A percentile compares a stretch with the other conserved stretches of the same genome.
Evolutionary conservation across 2,329 filamentous ascomycete species (phyloP).

Genomic region (Cordyceps tenuipes): DNA sequence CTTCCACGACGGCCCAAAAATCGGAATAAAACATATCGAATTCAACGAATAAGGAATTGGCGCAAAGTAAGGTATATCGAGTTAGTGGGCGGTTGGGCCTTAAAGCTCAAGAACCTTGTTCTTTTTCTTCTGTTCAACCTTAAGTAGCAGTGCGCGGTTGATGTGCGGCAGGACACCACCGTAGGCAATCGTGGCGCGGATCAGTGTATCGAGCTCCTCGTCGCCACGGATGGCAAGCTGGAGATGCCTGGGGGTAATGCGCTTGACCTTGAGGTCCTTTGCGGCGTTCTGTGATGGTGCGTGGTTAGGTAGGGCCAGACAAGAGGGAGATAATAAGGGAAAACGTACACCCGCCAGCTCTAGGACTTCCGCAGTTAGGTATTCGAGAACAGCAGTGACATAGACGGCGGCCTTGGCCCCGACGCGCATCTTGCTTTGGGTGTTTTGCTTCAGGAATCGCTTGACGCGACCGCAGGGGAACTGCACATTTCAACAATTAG

Average conservation of each 20-base stretch:
- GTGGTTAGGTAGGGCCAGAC: constrained; percentile 16
- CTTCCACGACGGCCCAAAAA: constrained; percentile 7
- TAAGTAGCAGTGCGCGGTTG: constrained; percentile 90
- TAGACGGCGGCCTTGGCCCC: constrained; percentile 98
- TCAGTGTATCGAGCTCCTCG: constrained; percentile 95
- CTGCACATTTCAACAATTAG: constrained; percentile 38
- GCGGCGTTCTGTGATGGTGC: constrained; percentile 66
- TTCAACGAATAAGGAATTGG: constrained; percentile 9
- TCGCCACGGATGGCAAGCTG: constrained; percentile 98
- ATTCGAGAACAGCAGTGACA: constrained; percentile 95
- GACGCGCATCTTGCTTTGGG: constrained; percentile 99
- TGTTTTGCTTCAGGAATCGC: constrained; percentile 98
- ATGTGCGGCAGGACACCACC: constrained; percentile 98
- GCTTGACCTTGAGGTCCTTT: constrained; percentile 99
- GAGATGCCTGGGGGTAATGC: constrained; percentile 94
- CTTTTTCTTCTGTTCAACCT: constrained; percentile 98
- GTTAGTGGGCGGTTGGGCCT: constrained; percentile 8
- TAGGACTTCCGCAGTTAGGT: constrained; percentile 94
- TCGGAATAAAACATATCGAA: neutral
- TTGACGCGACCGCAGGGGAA: constrained; percentile 99
- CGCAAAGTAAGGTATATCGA: constrained; percentile 8
- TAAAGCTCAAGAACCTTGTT: constrained; percentile 44
- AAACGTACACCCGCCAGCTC: constrained; percentile 79
- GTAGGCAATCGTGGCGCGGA: constrained; percentile 95
- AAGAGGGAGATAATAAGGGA: constrained; percentile 3